Conservation (phyloP, 2,329 filamentous ascomycete genomes). For the Stylonectria norvegica region DNA sequence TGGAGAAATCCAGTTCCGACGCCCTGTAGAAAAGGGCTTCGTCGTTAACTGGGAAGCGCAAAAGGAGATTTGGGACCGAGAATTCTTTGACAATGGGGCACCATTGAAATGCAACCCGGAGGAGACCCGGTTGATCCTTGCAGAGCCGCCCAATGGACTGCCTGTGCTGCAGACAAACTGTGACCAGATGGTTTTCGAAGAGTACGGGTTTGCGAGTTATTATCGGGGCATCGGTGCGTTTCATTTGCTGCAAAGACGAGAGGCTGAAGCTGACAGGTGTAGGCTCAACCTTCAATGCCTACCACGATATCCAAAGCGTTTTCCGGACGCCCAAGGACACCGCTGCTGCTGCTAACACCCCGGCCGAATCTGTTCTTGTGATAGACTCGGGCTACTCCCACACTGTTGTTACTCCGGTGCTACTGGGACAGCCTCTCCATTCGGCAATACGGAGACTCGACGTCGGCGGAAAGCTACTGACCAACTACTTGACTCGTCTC, state of each 20-base stretch:
- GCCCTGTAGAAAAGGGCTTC: constrained; percentile 91
- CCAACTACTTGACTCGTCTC: constrained; percentile 86
- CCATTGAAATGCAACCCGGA: constrained; percentile 67
- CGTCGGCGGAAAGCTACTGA: constrained; percentile 87
- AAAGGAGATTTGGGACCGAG: constrained; percentile 91
- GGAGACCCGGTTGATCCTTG: constrained; percentile 79
- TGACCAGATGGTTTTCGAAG: constrained; percentile 96
- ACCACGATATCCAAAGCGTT: constrained; percentile 69
- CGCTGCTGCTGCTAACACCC: constrained; percentile 41
- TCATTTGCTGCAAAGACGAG: background rate
- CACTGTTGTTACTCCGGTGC: constrained; percentile 83
- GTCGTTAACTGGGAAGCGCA: constrained; percentile 96
- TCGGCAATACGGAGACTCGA: constrained; percentile 80
- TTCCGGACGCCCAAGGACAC: constrained; percentile 58
- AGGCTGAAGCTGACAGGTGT: constrained; percentile 5
- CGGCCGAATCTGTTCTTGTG: constrained; percentile 79
- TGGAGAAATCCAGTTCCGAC: constrained; percentile 80
- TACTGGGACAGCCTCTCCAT: constrained; percentile 77
- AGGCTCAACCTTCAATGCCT: constrained; percentile 77
- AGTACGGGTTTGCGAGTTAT: constrained; percentile 89
- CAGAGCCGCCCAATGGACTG: constrained; percentile 81
- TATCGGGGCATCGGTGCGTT: constrained; percentile 66
- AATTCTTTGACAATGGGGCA: constrained; percentile 72
- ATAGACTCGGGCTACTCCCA: constrained; percentile 92
- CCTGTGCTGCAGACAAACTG: constrained; percentile 81